A percentile compares a stretch with the other conserved stretches of the same genome.
phyloP scores from a whole-genome alignment of 129 eudicot genomes.

The Calendula officinalis region DNA sequence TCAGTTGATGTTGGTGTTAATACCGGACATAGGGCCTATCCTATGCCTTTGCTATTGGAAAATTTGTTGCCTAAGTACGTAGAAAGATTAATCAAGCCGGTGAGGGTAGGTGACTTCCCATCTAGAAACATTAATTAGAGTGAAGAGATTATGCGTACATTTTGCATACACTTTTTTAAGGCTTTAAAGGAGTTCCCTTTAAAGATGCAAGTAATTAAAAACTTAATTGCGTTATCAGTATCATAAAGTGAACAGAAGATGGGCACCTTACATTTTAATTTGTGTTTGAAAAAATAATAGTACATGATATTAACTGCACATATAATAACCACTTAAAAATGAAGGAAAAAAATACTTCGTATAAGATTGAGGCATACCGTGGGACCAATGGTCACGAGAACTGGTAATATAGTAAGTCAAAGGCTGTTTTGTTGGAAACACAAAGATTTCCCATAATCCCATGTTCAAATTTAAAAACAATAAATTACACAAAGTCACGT shows the following conservation, averaged over 20 bases:
- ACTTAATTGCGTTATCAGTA: too few relatives aligned
- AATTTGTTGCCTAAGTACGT: too few relatives aligned
- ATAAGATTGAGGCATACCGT: not conserved
- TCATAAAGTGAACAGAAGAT: too few relatives aligned
- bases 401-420: not conserved
- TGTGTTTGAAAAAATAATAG: too few relatives aligned
- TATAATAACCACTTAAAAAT: too few relatives aligned
- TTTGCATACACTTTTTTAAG: not conserved
- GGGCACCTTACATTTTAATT: too few relatives aligned
- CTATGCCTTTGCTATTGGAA: not conserved
- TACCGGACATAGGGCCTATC: too few relatives aligned
- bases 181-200: not conserved
- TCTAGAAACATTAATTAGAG: constrained; percentile 20
- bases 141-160: not conserved
- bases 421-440: not conserved
- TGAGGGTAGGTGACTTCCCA: constrained; percentile 23
- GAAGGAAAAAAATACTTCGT: too few relatives aligned
- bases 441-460: constrained; percentile 3
- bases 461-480: constrained; percentile 6
- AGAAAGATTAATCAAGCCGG: constrained; percentile 11
- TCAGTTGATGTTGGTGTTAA: too few relatives aligned
- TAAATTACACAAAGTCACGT: not conserved
- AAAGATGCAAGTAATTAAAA: not conserved
- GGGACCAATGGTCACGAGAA: constrained; percentile 27
- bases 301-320: too few relatives aligned